Base-by-base conservation (phyloP, 257 asterid species). In the Dorcoceras hygrometricum region DNA sequence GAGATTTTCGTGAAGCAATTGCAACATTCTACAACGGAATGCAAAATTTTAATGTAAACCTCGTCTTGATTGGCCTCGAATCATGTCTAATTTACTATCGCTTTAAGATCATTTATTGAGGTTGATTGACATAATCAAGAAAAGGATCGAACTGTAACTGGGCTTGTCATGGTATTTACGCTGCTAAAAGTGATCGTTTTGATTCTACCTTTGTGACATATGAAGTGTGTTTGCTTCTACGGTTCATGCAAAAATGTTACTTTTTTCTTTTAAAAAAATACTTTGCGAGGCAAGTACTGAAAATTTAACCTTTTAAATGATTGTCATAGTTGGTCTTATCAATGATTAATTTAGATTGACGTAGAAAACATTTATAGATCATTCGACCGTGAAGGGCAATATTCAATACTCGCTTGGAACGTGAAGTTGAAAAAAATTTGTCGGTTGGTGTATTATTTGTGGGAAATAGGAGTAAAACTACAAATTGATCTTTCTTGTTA, bases 1-100 rank as follows among this genome's bases (percentile, higher is more conserved):
- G 72, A 73, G 78, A 56, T 63, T 43, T 62, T 39, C 34, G n/a
- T 39, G 73, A 66, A 66, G 71, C 73, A 46, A 46, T 46, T 46
- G 22, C 54, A 16, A 8, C 54, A 46, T 46, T 46, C 54, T 16
- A 16, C 0, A 22, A 46, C 3, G 22, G 16, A 46, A 46, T 46
- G 5, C 54, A 18, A 46, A 11, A 14, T 46, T 46, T 14, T 46
- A 18, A 5, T 18, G 54, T 59, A 67, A 56, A 14, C 23, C 23
- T 57, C 34, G 54, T 46, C 54, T 39, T 39, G 50, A 39, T 39
- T 39, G 16, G 8, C 54, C 20, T 5, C 1, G 2, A 46, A 18
- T 46, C 22, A 2, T 16, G 20, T 39, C 12, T 6, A 16, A 46
- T 46, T 12, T 14, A 3, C 2, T 4, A 43, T 6, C 54, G n/a